Conservation (phyloP, 2,329 filamentous ascomycete genomes). For the Diaporthe citriasiana region DNA sequence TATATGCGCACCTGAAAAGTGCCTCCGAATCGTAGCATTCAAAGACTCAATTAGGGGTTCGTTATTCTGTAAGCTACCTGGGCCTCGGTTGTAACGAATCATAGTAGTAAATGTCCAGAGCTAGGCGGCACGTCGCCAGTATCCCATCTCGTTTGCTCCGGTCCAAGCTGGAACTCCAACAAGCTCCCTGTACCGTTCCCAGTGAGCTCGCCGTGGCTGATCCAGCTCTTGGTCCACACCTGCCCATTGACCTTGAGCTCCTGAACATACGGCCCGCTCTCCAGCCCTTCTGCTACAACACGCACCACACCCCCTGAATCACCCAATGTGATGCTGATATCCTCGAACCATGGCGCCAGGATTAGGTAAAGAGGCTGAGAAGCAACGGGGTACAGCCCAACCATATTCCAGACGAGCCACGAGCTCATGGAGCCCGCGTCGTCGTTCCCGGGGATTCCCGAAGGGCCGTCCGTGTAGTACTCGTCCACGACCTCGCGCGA, state of each 20-base stretch:
- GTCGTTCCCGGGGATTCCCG: constrained; percentile 76
- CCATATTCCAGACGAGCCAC: constrained; percentile 77
- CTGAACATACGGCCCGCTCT: constrained; percentile 72
- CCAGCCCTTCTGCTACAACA: constrained; percentile 65
- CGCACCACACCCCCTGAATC: constrained; percentile 62
- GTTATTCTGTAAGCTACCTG: too few species aligned
- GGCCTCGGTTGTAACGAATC: neutral
- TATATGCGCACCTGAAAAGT: neutral
- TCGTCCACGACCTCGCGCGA: constrained; percentile 70
- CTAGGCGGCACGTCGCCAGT: constrained; percentile 14
- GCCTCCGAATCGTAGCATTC: too few species aligned
- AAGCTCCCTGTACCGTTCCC: constrained; percentile 5
- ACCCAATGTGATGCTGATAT: constrained; percentile 71
- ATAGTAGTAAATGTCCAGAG: constrained; percentile 1
- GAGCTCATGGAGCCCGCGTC: constrained; percentile 81
- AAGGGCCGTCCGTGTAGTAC: constrained; percentile 68
- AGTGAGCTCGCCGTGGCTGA: constrained; percentile 58
- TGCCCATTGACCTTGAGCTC: constrained; percentile 74
- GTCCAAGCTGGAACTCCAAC: constrained; percentile 17
- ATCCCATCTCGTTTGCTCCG: neutral
- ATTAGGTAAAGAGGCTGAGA: constrained; percentile 78
- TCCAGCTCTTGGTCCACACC: constrained; percentile 73
- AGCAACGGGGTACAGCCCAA: constrained; percentile 76
- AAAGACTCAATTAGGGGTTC: too few species aligned
- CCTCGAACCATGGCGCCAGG: constrained; percentile 72